These are phyloP conservation scores for Penicillium paneum DNA, from an alignment of 2,329 filamentous ascomycete species.

Conservation along the genomic window DNA sequence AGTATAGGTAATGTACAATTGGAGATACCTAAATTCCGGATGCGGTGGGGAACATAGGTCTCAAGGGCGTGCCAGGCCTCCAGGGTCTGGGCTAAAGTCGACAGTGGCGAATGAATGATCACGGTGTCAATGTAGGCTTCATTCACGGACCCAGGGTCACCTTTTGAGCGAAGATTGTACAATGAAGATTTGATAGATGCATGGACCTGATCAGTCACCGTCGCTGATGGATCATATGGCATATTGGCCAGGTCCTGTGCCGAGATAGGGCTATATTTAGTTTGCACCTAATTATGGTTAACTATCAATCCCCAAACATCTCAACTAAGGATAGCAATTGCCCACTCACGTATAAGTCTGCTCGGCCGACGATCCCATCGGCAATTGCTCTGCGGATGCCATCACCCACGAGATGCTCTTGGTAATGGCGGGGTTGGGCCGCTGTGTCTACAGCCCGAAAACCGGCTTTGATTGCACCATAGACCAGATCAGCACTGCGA, in stretches of 20 bases:
- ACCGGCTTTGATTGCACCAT: constrained; percentile 63
- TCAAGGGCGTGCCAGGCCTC: constrained; percentile 66
- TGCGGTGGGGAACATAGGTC: constrained; percentile 60
- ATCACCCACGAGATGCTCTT: constrained; percentile 66
- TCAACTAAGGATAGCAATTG: background rate
- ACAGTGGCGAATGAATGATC: constrained; percentile 58
- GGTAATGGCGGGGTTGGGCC: constrained; percentile 74
- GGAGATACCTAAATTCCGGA: constrained; percentile 70
- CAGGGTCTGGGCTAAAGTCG: constrained; percentile 52
- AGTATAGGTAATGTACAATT: constrained; percentile 64
- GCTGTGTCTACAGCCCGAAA: constrained; percentile 76
- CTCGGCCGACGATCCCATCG: constrained; percentile 56
- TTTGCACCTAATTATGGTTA: constrained; percentile 60
- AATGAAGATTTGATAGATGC: constrained; percentile 67
- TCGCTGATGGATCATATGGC: constrained; percentile 60
- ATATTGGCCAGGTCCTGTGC: constrained; percentile 61
- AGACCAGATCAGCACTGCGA: constrained; percentile 63
- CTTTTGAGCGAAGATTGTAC: constrained; percentile 51
- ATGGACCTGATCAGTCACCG: constrained; percentile 63
- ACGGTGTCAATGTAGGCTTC: constrained; percentile 56
- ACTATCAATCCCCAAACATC: background rate
- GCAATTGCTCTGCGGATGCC: constrained; percentile 62
- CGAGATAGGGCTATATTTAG: constrained; percentile 69
- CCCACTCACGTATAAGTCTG: constrained; percentile 61
- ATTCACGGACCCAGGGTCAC: constrained; percentile 29